Evolutionary conservation across 1,284 basidiomycete species (phyloP).

Genomic region (Moesziomyces globuligerus): DNA sequence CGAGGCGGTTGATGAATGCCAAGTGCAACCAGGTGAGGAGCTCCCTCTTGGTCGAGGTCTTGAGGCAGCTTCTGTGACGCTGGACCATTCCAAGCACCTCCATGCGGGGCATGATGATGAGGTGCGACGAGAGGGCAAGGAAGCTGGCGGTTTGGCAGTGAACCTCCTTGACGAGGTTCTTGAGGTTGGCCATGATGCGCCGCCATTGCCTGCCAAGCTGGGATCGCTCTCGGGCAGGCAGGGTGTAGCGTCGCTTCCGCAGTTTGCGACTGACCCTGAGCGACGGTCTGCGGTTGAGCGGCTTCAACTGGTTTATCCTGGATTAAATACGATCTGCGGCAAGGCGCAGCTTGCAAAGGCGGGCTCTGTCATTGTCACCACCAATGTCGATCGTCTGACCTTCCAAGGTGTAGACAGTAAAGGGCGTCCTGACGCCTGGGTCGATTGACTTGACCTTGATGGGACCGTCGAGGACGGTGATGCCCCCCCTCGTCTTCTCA

Average conservation of each 20-base stretch:
- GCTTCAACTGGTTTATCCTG: too few relatives aligned
- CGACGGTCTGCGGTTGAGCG: too few relatives aligned
- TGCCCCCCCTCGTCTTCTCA: too few relatives aligned
- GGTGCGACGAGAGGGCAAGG: constrained; percentile 2
- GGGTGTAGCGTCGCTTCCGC: neutral
- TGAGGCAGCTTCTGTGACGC: constrained; percentile 1
- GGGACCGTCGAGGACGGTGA: too few relatives aligned
- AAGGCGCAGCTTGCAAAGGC: too few relatives aligned
- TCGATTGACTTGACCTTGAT: constrained; percentile 3
- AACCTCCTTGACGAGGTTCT: neutral
- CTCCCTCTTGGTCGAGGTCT: neutral
- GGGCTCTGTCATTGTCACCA: too few relatives aligned
- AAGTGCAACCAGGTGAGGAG: too few relatives aligned
- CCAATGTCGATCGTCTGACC: constrained; percentile 6
- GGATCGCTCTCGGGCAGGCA: too few relatives aligned
- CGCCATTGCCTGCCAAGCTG: too few relatives aligned
- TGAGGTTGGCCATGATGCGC: neutral
- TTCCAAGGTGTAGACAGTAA: constrained; percentile 1
- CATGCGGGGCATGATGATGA: constrained; percentile 12
- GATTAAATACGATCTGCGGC: too few relatives aligned
- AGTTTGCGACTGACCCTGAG: neutral
- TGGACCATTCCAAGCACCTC: constrained; percentile 4
- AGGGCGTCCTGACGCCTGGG: constrained; percentile 1
- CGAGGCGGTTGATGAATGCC: neutral
- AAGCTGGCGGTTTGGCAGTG: constrained; percentile 1